Conservation (phyloP, 805 yeast genomes). For the Candida verbasci region DNA sequence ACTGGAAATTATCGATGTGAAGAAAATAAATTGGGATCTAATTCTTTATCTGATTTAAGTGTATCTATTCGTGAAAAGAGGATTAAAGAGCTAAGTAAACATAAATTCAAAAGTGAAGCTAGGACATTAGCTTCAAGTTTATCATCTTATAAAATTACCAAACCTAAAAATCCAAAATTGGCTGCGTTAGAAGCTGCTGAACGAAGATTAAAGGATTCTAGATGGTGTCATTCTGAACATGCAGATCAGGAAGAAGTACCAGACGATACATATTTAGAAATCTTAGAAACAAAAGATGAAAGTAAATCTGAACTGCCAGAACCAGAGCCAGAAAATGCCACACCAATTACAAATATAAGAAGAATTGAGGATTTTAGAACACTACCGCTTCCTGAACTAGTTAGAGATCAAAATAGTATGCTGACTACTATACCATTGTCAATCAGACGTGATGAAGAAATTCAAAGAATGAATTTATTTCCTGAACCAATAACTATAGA, state of each 20-base stretch:
- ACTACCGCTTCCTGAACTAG: too few species aligned
- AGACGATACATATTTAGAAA: conserved; percentile 40
- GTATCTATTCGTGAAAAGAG: conserved; percentile 33
- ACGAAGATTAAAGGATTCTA: conserved; percentile 49
- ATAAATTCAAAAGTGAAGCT: conserved; percentile 37
- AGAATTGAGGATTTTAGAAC: too few species aligned
- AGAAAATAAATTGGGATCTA: conserved; percentile 41
- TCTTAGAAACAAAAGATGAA: conserved; percentile 12
- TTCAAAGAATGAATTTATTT: not conserved
- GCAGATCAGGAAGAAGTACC: conserved; percentile 32
- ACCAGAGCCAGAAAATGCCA: not conserved
- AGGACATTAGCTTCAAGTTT: conserved; percentile 24
- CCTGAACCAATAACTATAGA: not conserved
- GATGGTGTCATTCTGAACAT: conserved; percentile 38
- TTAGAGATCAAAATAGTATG: too few species aligned
- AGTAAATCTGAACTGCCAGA: not conserved
- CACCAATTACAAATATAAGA: not conserved
- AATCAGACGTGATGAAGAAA: not conserved
- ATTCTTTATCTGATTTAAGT: conserved; percentile 10
- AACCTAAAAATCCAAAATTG: conserved; percentile 28
- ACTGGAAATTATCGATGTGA: conserved; percentile 45
- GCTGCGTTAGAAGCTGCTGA: conserved; percentile 60
- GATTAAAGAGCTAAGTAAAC: conserved; percentile 34
- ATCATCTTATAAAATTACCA: not conserved
- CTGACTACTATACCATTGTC: too few species aligned